Percentiles rank a stretch among this genome's conserved stretches.
phyloP scores from a whole-genome alignment of 306 rosid genomes.

The Quercus variabilis region DNA sequence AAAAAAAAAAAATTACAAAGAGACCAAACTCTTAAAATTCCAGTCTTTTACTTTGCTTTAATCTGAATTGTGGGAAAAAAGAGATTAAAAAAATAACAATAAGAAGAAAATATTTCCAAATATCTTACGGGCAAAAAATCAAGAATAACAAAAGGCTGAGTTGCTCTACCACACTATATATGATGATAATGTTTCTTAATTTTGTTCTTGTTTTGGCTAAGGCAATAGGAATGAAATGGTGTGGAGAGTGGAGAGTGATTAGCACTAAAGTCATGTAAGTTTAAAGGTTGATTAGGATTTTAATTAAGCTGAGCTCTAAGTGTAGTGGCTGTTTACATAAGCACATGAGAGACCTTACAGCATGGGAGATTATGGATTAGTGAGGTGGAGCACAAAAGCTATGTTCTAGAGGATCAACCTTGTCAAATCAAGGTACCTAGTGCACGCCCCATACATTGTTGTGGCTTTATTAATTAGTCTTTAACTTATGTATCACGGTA shows the following conservation, averaged over 20 bases:
- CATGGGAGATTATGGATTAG: conserved; percentile 32
- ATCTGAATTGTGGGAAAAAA: background rate
- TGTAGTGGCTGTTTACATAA: conserved; percentile 21
- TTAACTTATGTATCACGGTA: background rate
- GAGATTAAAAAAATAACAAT: background rate
- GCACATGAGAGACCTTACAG: background rate
- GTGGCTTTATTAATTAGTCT: conserved; percentile 5
- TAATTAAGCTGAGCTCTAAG: background rate
- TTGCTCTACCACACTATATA: background rate
- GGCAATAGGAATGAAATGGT: conserved; percentile 25
- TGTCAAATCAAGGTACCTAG: conserved; percentile 19
- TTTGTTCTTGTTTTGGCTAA: conserved; percentile 21
- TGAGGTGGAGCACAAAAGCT: conserved; percentile 67
- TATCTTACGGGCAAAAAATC: background rate
- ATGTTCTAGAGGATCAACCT: conserved; percentile 29
- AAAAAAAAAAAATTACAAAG: background rate
- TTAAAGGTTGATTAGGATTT: background rate
- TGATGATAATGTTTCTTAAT: conserved; percentile 18
- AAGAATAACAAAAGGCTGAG: background rate
- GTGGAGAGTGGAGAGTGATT: conserved; percentile 7
- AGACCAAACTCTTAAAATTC: background rate
- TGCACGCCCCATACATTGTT: conserved; percentile 35
- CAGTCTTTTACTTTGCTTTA: background rate
- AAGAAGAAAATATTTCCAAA: background rate
- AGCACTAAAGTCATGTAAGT: background rate